Evolutionary conservation across 768 basidiomycete species (phyloP).

Genomic region (Leccinum longicurvipes): DNA sequence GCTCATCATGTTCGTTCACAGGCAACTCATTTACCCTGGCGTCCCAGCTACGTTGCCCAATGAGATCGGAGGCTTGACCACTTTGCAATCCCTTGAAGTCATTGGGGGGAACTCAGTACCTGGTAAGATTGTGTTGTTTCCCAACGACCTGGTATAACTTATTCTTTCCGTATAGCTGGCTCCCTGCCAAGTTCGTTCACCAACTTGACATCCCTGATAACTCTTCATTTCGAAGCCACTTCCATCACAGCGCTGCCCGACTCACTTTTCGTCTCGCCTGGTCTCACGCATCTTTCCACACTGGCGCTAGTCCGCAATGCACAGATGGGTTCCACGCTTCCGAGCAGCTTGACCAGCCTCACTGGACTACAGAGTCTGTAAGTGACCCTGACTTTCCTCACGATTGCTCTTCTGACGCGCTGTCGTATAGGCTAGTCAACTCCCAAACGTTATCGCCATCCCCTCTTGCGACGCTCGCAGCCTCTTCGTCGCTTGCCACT

Average conservation of each 20-base stretch:
- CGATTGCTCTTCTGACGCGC: not conserved
- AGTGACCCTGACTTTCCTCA: constrained; percentile 9
- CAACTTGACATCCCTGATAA: constrained; percentile 35
- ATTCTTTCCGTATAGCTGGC: constrained; percentile 33
- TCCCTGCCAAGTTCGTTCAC: constrained; percentile 38
- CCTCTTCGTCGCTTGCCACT: constrained; percentile 29
- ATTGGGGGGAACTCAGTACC: constrained; percentile 42
- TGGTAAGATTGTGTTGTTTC: constrained; percentile 28
- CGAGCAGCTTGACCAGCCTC: constrained; percentile 32
- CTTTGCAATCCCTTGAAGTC: constrained; percentile 37
- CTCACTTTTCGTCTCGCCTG: constrained; percentile 31
- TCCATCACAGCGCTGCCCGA: constrained; percentile 35
- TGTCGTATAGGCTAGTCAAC: constrained; percentile 32
- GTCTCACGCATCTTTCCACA: constrained; percentile 32
- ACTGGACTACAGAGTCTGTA: constrained; percentile 39
- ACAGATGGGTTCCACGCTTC: constrained; percentile 37
- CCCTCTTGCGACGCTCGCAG: constrained; percentile 30
- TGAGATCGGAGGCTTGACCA: constrained; percentile 39
- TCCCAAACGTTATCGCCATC: constrained; percentile 34
- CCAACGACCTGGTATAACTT: not conserved
- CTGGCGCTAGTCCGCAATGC: constrained; percentile 40
- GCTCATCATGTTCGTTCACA: constrained; percentile 12
- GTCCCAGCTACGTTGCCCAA: constrained; percentile 44
- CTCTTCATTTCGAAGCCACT: constrained; percentile 42
- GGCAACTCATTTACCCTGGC: constrained; percentile 42